Conservation (phyloP, 768 basidiomycete genomes). For the Hygrophoropsis aurantiaca region DNA sequence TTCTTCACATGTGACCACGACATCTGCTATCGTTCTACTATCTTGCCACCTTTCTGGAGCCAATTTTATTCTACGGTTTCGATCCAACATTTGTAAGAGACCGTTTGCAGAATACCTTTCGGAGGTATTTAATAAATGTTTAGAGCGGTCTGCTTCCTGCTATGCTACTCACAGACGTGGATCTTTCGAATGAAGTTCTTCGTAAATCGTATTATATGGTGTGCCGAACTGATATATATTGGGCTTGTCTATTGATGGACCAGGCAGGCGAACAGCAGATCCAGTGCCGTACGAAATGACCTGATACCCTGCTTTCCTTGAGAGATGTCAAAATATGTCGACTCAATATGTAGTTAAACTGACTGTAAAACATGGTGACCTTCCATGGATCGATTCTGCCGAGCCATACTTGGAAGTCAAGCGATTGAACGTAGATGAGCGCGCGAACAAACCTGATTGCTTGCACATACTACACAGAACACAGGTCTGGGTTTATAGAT, state of each 20-base stretch:
- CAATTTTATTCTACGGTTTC: slow-evolving; percentile 86
- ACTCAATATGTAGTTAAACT: slow-evolving; percentile 31
- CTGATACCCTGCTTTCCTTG: slow-evolving; percentile 85
- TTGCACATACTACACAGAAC: slow-evolving; percentile 99
- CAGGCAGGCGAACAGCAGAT: slow-evolving; percentile 94
- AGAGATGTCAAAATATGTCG: slow-evolving; percentile 10
- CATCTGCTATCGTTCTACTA: slow-evolving; percentile 81
- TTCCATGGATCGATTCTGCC: slow-evolving; percentile 96
- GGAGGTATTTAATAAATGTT: slow-evolving; percentile 10
- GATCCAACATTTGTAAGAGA: slow-evolving; percentile 91
- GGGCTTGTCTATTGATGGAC: slow-evolving; percentile 94
- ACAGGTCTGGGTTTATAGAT: slow-evolving; percentile 69
- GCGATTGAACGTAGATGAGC: neutral
- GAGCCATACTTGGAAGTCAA: slow-evolving; percentile 16
- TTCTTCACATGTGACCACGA: slow-evolving; percentile 99
- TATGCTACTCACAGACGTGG: slow-evolving; percentile 64
- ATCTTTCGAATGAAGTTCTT: slow-evolving; percentile 85
- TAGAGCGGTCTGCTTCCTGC: slow-evolving; percentile 2
- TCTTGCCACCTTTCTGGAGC: slow-evolving; percentile 99
- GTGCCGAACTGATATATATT: slow-evolving; percentile 97
- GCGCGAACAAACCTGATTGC: slow-evolving; percentile 75
- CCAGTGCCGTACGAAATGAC: slow-evolving; percentile 97
- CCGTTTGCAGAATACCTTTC: slow-evolving; percentile 90
- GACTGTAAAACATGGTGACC: slow-evolving; percentile 89
- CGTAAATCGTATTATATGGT: slow-evolving; percentile 93